A percentile compares a stretch with the other conserved stretches of the same genome.
Evolutionary conservation across 345 rosid species (phyloP).

Genomic region (Ceriops zippeliana): DNA sequence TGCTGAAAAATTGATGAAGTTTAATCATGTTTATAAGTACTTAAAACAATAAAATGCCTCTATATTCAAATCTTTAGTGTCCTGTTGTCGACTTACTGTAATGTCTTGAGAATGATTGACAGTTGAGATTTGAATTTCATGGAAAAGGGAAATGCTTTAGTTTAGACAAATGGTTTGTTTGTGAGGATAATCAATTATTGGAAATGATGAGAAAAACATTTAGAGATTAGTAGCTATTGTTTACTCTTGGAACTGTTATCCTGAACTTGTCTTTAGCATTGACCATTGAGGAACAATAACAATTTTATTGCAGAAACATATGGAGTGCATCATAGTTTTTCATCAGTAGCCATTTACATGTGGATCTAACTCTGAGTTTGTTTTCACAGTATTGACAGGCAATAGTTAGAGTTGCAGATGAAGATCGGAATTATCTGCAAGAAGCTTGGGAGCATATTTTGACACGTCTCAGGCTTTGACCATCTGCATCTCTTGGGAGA

Average conservation of each 20-base stretch:
- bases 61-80: not conserved
- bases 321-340: not conserved
- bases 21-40: not conserved
- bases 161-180: not conserved
- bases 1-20: not conserved
- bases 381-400: slow-evolving; percentile 48
- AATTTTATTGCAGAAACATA: not conserved
- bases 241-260: not conserved
- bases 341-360: not conserved
- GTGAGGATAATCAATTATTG: not conserved
- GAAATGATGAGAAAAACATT: not conserved
- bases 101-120: not conserved
- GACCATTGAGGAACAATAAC: not conserved
- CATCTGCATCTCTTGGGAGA: slow-evolving; percentile 98
- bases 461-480: slow-evolving; percentile 94
- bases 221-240: not conserved
- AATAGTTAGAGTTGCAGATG: slow-evolving; percentile 87
- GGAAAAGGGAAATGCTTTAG: not conserved
- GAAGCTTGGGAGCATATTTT: slow-evolving; percentile 99
- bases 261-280: not conserved
- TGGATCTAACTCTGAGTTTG: slow-evolving; percentile 24
- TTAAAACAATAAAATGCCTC: not conserved
- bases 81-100: not conserved
- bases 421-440: slow-evolving; percentile 97
- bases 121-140: not conserved